Percentiles rank a stretch among this genome's conserved stretches.
These are phyloP conservation scores for Soucietia sequanensis DNA, from an alignment of 805 yeast species.

Conservation along the genomic window DNA sequence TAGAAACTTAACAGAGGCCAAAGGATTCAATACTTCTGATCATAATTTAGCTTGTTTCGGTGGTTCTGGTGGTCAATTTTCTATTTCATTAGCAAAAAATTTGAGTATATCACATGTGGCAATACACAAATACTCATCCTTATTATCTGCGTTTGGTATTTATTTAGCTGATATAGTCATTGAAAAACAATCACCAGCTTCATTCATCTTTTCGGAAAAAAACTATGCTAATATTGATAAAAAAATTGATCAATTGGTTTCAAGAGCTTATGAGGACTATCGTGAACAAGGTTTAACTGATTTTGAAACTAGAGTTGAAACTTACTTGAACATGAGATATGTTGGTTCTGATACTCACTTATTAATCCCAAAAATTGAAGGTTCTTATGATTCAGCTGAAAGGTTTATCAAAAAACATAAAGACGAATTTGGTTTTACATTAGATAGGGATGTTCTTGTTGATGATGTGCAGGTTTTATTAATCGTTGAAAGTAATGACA, in stretches of 20 bases:
- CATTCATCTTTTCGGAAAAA: constrained; percentile 18
- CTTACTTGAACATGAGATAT: constrained; percentile 74
- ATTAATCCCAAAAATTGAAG: constrained; percentile 51
- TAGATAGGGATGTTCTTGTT: constrained; percentile 33
- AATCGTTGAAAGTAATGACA: constrained; percentile 55
- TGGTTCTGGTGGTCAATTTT: constrained; percentile 38
- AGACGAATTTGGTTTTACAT: constrained; percentile 35
- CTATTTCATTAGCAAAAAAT: constrained; percentile 27
- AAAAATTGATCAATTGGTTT: constrained; percentile 46
- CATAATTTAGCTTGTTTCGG: constrained; percentile 36
- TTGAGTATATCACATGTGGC: constrained; percentile 27
- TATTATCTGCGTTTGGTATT: constrained; percentile 35
- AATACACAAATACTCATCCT: constrained; percentile 33
- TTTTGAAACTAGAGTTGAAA: constrained; percentile 52
- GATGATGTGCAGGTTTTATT: constrained; percentile 46
- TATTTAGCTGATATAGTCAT: constrained; percentile 32
- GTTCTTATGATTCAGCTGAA: constrained; percentile 20
- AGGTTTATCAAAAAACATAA: constrained; percentile 28
- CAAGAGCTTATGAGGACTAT: constrained; percentile 38
- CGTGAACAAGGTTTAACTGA: constrained; percentile 49
- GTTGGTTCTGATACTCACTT: constrained; percentile 88
- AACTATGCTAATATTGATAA: constrained; percentile 37
- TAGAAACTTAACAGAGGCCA: constrained; percentile 35
- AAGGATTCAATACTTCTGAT: constrained; percentile 27
- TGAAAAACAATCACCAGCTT: constrained; percentile 36